Evolutionary conservation across 1,284 basidiomycete species (phyloP).

Genomic region (Meripilus lineatus): DNA sequence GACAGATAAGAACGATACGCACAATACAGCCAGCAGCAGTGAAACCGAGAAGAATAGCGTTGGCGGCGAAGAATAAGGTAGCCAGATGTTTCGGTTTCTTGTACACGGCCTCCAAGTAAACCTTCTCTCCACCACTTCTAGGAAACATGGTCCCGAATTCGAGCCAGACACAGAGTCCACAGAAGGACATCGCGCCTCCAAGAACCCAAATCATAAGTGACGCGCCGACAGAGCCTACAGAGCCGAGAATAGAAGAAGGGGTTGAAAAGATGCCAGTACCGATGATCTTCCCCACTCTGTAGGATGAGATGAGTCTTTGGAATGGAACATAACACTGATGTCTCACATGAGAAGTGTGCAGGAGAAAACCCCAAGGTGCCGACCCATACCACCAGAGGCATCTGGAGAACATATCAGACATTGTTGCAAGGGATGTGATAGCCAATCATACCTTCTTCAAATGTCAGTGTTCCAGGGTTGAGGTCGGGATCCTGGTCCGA

Average conservation of each 20-base stretch:
- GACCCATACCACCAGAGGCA: conserved; percentile 26
- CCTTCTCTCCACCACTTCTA: conserved; percentile 65
- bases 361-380: conserved; percentile 27
- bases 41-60: conserved; percentile 58
- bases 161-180: conserved; percentile 65
- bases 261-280: conserved; percentile 65
- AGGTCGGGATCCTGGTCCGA: conserved; percentile 2
- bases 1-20: conserved; percentile 14
- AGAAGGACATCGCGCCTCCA: conserved; percentile 57
- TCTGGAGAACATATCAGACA: conserved; percentile 13
- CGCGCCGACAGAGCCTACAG: conserved; percentile 61
- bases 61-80: conserved; percentile 55
- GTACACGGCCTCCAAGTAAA: conserved; percentile 71
- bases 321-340: background rate
- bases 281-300: conserved; percentile 47
- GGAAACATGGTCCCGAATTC: conserved; percentile 64
- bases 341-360: conserved; percentile 27
- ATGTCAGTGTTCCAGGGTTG: conserved; percentile 16
- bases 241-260: conserved; percentile 54
- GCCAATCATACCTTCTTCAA: conserved; percentile 18
- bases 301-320: background rate
- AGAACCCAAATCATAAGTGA: conserved; percentile 67
- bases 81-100: conserved; percentile 55
- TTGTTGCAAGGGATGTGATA: background rate
- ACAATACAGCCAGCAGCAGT: conserved; percentile 55